Base-by-base conservation (phyloP, 148 eudicot genomes). In the Nyssa sinensis region DNA sequence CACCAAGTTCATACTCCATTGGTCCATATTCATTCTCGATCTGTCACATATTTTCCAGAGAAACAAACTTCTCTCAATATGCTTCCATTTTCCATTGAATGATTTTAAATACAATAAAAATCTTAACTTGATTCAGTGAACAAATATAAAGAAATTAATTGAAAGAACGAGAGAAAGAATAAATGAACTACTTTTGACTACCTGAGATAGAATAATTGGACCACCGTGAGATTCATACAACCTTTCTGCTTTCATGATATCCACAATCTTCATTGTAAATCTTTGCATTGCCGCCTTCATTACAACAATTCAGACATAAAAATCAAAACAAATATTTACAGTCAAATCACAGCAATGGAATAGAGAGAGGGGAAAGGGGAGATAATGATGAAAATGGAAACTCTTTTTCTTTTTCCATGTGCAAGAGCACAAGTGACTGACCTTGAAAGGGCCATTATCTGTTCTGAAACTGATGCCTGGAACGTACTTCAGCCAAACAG, bases 1-100 rank as follows among this genome's bases (percentile, higher is more conserved):
- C 91, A 23, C 97, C 97, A 31, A 83, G 66, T 79, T 83, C 85
- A 69, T 79, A 69, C 75, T 93, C 97, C 85, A 93, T 60, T 6
- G 93, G 95, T 23, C 95, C 97, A 75, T 92, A 92, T 75, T 93
- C 97, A 79, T 93, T 93, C 79, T 90, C 97, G 80, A 93, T 90
- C 95, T 90, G 77, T 75, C 79, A 82, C 35, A 59, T 44, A 24
- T 53, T 65, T 55, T 13, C 61, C 29, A 29, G 25, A 7, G 23
- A 67, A 19, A 27, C 16, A 63, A n/a, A n/a, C n/a, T 41, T 7
- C 67, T 67, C 5, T 37, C 44, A 37, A 37, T 37, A 3, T 37
- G 44, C 44, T 37, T 37, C 44, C 9, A 37, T 37, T 37, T 37
- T 37, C 9, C 9, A 3, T 37, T 37, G 4, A 37, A 9, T 37